Conservation (phyloP, 805 yeast species). For the Scheffersomyces ergatensis region DNA sequence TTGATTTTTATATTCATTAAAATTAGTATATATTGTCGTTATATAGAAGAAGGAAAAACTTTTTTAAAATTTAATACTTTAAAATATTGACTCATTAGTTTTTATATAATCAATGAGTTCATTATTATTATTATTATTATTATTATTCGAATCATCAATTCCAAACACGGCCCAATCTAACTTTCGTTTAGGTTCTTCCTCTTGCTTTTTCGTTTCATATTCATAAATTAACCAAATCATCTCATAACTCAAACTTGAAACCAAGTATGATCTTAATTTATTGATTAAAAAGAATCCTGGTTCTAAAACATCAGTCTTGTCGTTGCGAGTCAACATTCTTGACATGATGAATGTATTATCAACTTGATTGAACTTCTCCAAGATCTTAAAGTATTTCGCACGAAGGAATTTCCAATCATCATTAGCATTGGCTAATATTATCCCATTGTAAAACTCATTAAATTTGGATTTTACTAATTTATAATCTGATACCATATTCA, state of each 20-base stretch:
- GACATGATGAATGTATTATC: conserved; percentile 7
- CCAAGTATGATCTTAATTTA: conserved; percentile 32
- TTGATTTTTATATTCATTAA: background rate
- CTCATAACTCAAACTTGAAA: conserved; percentile 36
- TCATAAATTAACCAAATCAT: conserved; percentile 37
- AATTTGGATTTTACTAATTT: conserved; percentile 20
- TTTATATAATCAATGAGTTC: conserved; percentile 16
- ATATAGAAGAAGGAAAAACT: conserved; percentile 13
- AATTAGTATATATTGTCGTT: background rate
- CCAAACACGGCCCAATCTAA: conserved; percentile 29
- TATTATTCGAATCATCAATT: conserved; percentile 12
- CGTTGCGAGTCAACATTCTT: conserved; percentile 1
- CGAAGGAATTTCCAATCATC: conserved; percentile 19
- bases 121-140: too few species aligned
- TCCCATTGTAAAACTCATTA: conserved; percentile 15
- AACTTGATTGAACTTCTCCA: conserved; percentile 21
- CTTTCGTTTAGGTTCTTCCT: conserved; percentile 8
- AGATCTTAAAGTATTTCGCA: conserved; percentile 18
- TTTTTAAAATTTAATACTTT: too few species aligned
- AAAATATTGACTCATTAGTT: conserved; percentile 16
- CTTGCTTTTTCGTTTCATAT: conserved; percentile 12
- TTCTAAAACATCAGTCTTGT: background rate
- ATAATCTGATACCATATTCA: conserved; percentile 23
- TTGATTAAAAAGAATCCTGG: conserved; percentile 28
- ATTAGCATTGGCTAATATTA: conserved; percentile 12